Evolutionary conservation across 1,139 yeast species (phyloP).

Genomic region (Candida tunisiensis): DNA sequence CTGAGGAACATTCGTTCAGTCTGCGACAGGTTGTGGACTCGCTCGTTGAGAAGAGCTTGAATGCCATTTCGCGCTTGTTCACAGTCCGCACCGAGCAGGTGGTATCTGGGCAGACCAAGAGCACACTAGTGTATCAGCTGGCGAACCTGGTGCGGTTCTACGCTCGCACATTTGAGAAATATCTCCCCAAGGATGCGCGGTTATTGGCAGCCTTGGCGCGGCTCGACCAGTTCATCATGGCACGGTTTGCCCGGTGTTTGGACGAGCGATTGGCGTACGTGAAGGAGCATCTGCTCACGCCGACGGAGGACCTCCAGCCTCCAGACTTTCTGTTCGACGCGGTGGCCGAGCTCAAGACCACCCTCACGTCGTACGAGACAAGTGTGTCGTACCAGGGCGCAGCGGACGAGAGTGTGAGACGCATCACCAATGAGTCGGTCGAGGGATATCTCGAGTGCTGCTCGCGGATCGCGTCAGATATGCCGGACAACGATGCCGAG

Average conservation of each 20-base stretch:
- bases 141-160: slow-evolving; percentile 52
- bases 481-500: slow-evolving; percentile 9
- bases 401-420: slow-evolving; percentile 11
- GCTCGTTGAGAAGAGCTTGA: slow-evolving; percentile 28
- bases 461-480: slow-evolving; percentile 13
- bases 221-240: slow-evolving; percentile 10
- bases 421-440: slow-evolving; percentile 16
- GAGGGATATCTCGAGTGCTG: slow-evolving; percentile 21
- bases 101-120: slow-evolving; percentile 44
- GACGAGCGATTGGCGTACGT: slow-evolving; percentile 10
- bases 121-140: slow-evolving; percentile 38
- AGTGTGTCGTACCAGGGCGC: slow-evolving; percentile 13
- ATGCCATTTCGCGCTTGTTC: slow-evolving; percentile 32
- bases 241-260: slow-evolving; percentile 16
- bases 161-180: slow-evolving; percentile 46
- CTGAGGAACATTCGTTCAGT: slow-evolving; percentile 6
- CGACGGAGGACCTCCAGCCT: slow-evolving; percentile 14
- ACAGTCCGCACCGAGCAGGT: slow-evolving; percentile 45
- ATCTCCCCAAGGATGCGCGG: slow-evolving; percentile 8
- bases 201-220: slow-evolving; percentile 10
- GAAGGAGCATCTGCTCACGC: slow-evolving; percentile 5
- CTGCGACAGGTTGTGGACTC: slow-evolving; percentile 3
- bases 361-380: slow-evolving; percentile 19
- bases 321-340: slow-evolving; percentile 20
- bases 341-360: slow-evolving; percentile 16